These are phyloP conservation scores for Myxozyma lipomycoides DNA, from an alignment of 805 yeast genomes.

Conservation along the genomic window DNA sequence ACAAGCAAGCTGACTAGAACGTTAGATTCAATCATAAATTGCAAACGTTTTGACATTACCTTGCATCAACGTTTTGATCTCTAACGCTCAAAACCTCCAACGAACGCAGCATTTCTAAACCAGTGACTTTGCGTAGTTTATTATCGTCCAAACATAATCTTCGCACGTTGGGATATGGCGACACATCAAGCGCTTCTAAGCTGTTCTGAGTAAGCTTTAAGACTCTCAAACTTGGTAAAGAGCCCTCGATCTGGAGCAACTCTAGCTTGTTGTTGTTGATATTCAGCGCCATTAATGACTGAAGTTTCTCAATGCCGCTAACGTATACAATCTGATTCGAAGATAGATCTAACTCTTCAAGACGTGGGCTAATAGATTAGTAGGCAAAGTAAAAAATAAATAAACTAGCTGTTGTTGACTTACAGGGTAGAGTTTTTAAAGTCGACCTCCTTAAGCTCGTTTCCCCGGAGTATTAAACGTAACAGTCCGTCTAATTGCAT, in stretches of 20 bases:
- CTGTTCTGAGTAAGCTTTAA: conserved; percentile 44
- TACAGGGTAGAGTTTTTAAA: conserved; percentile 28
- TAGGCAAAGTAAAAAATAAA: background rate
- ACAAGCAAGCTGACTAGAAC: conserved; percentile 8
- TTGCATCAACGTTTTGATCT: conserved; percentile 16
- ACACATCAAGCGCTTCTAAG: conserved; percentile 16
- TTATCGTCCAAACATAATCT: conserved; percentile 30
- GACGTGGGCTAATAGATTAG: conserved; percentile 8
- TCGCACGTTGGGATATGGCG: conserved; percentile 28
- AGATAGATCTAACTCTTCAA: conserved; percentile 32
- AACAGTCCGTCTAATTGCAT: conserved; percentile 38
- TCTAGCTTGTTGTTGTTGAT: conserved; percentile 30
- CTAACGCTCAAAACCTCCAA: conserved; percentile 42
- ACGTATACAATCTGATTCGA: conserved; percentile 30
- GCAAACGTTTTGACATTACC: background rate
- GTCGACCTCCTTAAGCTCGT: conserved; percentile 29
- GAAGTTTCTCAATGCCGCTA: conserved; percentile 31
- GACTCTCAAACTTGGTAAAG: conserved; percentile 40
- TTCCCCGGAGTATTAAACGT: conserved; percentile 30
- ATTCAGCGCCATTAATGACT: conserved; percentile 39
- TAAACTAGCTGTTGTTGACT: background rate
- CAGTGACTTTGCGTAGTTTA: conserved; percentile 33
- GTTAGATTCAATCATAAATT: background rate
- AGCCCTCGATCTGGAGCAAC: conserved; percentile 13
- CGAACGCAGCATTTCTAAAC: conserved; percentile 37